Base-by-base conservation (phyloP, 176 grass and related monocot species). In the Olyra latifolia region DNA sequence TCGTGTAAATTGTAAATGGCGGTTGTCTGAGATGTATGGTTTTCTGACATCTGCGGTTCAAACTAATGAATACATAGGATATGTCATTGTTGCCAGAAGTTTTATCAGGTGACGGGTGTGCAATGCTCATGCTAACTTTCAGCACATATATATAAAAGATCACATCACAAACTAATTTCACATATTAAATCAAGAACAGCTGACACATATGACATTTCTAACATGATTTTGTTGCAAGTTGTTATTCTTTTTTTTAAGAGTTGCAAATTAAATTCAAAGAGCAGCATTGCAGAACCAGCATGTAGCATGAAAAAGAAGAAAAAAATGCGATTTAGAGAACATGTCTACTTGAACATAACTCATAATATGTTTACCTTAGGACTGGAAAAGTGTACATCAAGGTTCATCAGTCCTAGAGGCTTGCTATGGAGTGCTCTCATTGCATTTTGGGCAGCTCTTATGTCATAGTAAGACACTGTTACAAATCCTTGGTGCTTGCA, bases 381-480 rank as follows among this genome's bases (percentile, higher is more conserved):
- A 88, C 88, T 39, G 62, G 82, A 91, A 38, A 91, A 94, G 35
- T 94, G 85, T n/a, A 91, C 84, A 80, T 88, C 88, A 78, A 94
- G 87, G 32, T 88, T 88, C 85, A 81, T 55, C 14, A 27, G 56
- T 10, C 85, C 77, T 75, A 90, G 27, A 66, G 74, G 63, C 71
- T 85, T 93, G 58, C 74, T 76, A 84, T 90, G 88, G 55, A 93
- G 88, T 29, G 62, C 82, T 78, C 48, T 85, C 69, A 88, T 85
- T 19, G 85, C 91, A 3, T 83, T 83, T 50, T 85, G 74, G 11
- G 88, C 88, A 72, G 88, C 69, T 80, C 88, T 79, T 48, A 90
- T 88, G 61, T 93, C 91, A 88, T 90, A 88, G 69, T 90, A 93
- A 76, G 88, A 90, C 39, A 93, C 89, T 22, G 63, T 90, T 38